Evolutionary conservation across 257 asterid species (phyloP).

Genomic region (Ilex aquifolium): DNA sequence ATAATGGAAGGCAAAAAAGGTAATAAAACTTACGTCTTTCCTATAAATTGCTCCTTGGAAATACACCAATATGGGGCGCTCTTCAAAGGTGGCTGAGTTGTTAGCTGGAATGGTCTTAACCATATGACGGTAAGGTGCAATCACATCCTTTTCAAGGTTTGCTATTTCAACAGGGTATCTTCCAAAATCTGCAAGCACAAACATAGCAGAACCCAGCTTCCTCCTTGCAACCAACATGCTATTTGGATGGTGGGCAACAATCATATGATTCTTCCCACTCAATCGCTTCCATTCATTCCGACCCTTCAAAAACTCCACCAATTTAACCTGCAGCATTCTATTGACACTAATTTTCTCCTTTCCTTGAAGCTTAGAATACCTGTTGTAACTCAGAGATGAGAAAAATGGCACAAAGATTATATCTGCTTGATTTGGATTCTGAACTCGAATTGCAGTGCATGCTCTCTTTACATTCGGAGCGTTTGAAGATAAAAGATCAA

Average conservation of each 20-base stretch:
- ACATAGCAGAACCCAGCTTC: slow-evolving; percentile 51
- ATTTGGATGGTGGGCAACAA: slow-evolving; percentile 75
- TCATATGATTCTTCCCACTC: slow-evolving; percentile 65
- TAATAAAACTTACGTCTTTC: slow-evolving; percentile 60
- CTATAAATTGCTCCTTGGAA: slow-evolving; percentile 78
- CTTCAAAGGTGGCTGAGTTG: slow-evolving; percentile 38
- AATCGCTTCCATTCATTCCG: slow-evolving; percentile 51
- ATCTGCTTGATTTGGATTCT: slow-evolving; percentile 49
- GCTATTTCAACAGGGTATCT: slow-evolving; percentile 57
- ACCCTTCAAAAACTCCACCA: slow-evolving; percentile 45
- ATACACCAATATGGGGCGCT: slow-evolving; percentile 45
- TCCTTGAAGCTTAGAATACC: slow-evolving; percentile 43
- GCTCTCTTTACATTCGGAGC: slow-evolving; percentile 36
- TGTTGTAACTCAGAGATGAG: slow-evolving; percentile 70
- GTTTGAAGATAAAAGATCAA: slow-evolving; percentile 64
- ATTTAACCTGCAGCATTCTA: slow-evolving; percentile 44
- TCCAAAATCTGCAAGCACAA: slow-evolving; percentile 78
- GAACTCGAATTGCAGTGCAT: slow-evolving; percentile 54
- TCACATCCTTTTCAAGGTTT: slow-evolving; percentile 61
- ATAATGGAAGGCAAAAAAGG: not conserved
- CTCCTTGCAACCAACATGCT: slow-evolving; percentile 59
- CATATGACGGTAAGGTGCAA: slow-evolving; percentile 87
- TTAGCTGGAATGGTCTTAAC: slow-evolving; percentile 35
- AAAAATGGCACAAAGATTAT: slow-evolving; percentile 66
- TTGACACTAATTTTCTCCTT: slow-evolving; percentile 30